Evolutionary conservation across 2,329 filamentous ascomycete genomes (phyloP), one percentile per base, ranked within the genome.

Genomic region (Talaromyces rugulosus): DNA sequence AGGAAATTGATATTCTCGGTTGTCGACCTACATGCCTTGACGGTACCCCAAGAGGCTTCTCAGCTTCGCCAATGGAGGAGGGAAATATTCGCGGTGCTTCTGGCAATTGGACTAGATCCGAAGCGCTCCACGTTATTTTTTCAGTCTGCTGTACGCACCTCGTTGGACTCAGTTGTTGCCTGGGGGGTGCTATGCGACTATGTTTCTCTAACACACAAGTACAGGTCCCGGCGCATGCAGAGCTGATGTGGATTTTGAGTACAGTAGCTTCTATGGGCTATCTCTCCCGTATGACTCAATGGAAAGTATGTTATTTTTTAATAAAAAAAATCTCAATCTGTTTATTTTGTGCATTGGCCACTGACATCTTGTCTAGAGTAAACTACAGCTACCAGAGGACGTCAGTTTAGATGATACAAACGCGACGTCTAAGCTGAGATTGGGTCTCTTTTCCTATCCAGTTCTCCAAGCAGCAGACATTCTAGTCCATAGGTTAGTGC

Each of bases 221-320:
- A 30, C 66, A 91, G 86, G 87, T 93, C 2, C 82, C 87, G 18
- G 87, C 88, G 54, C 95, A 98, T 77, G 81, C 90, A 4, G 93
- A 98, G 76, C 83, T 99, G 65, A 96, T 96, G 90, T 99, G 95
- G 95, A 92, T 98, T 71, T 79, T 99, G 64, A 94, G 91, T 72
- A 97, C 93, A 67, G 90, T 90, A 58, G 91, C 95, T 28, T 94
- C 91, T 5, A 92, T 95, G 76, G 95, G 95, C 44, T 96, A 96
- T 77, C 80, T 99, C n/a, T 89, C 89, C 9, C 84, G 95, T n/a
- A 99, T 99, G 95, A 98, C 95, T 31, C 95, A 98, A 76, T 99
- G 95, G 93, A 99, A 99, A 87, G 92, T 91, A 71, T 66, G 71
- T 63, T 47, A 27, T 44, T 44, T 47, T 47, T 18, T 23, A 23